phyloP scores from a whole-genome alignment of 495 filamentous ascomycete genomes.

The Penicillium herquei region DNA sequence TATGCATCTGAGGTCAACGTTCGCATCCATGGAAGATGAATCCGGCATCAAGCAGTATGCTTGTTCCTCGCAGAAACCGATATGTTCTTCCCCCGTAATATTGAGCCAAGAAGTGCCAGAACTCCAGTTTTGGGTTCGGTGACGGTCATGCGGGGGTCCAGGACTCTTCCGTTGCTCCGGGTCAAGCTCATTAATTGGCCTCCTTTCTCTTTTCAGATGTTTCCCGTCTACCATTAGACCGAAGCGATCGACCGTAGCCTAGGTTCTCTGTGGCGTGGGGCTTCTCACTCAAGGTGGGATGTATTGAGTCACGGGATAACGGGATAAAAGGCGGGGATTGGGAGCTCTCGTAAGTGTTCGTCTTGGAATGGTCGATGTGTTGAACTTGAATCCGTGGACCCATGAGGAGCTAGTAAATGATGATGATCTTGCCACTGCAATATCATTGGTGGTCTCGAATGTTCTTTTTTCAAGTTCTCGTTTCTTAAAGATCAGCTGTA shows the following conservation, averaged over 20 bases:
- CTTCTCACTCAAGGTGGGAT: too few relatives aligned
- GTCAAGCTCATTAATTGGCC: constrained; percentile 21
- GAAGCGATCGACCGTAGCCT: constrained; percentile 6
- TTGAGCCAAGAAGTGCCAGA: constrained; percentile 2
- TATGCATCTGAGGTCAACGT: too few relatives aligned
- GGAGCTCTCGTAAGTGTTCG: too few relatives aligned
- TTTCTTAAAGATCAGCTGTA: too few relatives aligned
- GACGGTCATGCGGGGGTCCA: constrained; percentile 41
- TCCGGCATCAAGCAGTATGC: too few relatives aligned
- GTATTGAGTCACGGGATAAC: too few relatives aligned
- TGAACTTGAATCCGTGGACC: neutral
- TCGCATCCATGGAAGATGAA: too few relatives aligned
- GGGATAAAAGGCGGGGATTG: too few relatives aligned
- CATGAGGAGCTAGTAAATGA: neutral
- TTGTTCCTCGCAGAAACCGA: neutral
- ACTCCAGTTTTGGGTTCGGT: constrained; percentile 26
- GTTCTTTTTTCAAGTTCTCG: neutral
- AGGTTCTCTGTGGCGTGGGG: neutral
- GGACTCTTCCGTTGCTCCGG: constrained; percentile 46
- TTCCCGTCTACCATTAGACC: constrained; percentile 18
- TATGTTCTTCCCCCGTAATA: constrained; percentile 1
- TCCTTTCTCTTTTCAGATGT: neutral
- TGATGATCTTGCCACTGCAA: neutral
- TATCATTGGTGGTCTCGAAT: neutral
- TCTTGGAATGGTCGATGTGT: neutral